A percentile compares a stretch with the other conserved stretches of the same genome.
Evolutionary conservation across 345 rosid species (phyloP).

Genomic region (Viola odorata): DNA sequence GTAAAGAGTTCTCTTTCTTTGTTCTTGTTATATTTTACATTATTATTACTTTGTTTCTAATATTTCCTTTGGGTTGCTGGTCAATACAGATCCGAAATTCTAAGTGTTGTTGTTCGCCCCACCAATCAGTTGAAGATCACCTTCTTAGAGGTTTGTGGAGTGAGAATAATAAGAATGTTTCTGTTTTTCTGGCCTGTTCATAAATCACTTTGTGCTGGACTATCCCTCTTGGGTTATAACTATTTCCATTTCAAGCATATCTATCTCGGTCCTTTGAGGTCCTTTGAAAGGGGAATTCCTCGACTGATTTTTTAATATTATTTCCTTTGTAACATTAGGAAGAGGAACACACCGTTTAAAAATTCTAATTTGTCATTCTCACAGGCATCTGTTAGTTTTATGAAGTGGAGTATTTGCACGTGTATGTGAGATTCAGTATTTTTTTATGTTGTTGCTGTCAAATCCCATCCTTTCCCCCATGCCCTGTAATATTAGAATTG

Average conservation of each 20-base stretch:
- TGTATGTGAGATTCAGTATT: too few species aligned
- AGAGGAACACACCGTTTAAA: not conserved
- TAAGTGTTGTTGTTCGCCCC: conserved; percentile 72
- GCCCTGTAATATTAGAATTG: too few species aligned
- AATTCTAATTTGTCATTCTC: not conserved
- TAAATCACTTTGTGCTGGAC: not conserved
- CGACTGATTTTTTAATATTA: not conserved
- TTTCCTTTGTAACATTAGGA: not conserved
- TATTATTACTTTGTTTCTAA: not conserved
- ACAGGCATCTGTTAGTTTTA: not conserved
- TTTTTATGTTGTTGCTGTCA: too few species aligned
- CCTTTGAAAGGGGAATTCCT: not conserved
- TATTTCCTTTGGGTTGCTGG: conserved; percentile 9
- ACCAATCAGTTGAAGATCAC: conserved; percentile 89
- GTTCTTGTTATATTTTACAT: not conserved
- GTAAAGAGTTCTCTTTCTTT: not conserved
- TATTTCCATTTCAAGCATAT: not conserved
- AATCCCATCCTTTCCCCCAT: too few species aligned
- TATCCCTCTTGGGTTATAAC: not conserved
- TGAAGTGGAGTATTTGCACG: too few species aligned
- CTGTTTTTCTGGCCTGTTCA: not conserved
- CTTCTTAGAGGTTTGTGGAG: conserved; percentile 70
- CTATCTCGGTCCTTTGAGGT: not conserved
- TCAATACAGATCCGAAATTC: conserved; percentile 64
- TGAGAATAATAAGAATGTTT: not conserved